Evolutionary conservation across 306 rosid genomes (phyloP).

Genomic region (Sophora flavescens): DNA sequence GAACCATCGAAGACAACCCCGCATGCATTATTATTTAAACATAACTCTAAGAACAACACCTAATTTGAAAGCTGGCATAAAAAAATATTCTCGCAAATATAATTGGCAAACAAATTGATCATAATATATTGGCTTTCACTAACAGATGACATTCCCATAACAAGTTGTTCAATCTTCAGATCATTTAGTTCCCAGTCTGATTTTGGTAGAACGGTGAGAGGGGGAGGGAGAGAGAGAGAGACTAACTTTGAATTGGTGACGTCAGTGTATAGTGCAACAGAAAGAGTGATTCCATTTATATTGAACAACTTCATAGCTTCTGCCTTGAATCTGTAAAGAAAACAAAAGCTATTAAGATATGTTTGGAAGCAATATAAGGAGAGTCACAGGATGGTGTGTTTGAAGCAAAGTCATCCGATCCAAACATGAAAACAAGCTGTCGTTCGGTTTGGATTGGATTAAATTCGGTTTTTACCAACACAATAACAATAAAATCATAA

Average conservation of each 20-base stretch:
- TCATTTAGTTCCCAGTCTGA: neutral
- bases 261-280: constrained; percentile 71
- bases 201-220: neutral
- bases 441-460: too few species aligned
- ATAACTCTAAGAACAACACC: constrained; percentile 1
- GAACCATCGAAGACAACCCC: constrained; percentile 3
- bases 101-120: constrained; percentile 5
- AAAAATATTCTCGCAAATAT: neutral
- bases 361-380: neutral
- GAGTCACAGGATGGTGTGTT: neutral
- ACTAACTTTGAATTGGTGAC: constrained; percentile 86
- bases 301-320: constrained; percentile 70
- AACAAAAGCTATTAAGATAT: neutral
- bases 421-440: too few species aligned
- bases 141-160: constrained; percentile 8
- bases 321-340: constrained; percentile 38
- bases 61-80: constrained; percentile 4
- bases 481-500: too few species aligned
- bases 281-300: constrained; percentile 62
- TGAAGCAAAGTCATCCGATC: too few species aligned
- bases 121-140: constrained; percentile 7
- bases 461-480: too few species aligned
- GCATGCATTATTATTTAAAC: neutral
- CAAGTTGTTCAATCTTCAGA: neutral
- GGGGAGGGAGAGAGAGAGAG: constrained; percentile 27